These are phyloP conservation scores for Fusarium guadeloupense DNA, from an alignment of 2,329 filamentous ascomycete species.

Conservation along the genomic window DNA sequence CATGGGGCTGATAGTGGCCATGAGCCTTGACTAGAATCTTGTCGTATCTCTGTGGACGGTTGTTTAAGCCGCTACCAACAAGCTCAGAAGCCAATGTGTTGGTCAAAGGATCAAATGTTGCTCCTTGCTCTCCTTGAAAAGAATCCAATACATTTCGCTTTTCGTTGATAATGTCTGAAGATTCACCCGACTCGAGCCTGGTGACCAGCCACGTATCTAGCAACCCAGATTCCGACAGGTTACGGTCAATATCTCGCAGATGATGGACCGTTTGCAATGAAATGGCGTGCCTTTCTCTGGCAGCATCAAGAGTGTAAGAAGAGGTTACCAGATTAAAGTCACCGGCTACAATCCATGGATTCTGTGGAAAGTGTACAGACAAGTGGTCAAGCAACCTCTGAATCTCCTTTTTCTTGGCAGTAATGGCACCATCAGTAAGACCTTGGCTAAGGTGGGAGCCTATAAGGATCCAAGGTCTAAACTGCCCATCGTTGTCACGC, in stretches of 20 bases:
- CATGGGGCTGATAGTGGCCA: slow-evolving; percentile 49
- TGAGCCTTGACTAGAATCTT: slow-evolving; percentile 62
- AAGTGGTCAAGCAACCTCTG: slow-evolving; percentile 60
- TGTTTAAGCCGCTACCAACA: slow-evolving; percentile 57
- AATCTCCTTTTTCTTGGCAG: slow-evolving; percentile 65
- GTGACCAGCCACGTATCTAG: slow-evolving; percentile 62
- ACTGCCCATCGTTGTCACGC: slow-evolving; percentile 18
- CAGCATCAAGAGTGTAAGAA: slow-evolving; percentile 61
- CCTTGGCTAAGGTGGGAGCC: slow-evolving; percentile 70
- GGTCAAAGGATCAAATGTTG: slow-evolving; percentile 68
- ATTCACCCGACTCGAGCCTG: slow-evolving; percentile 55
- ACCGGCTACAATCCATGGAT: slow-evolving; percentile 67
- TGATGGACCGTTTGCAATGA: slow-evolving; percentile 56
- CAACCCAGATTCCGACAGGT: slow-evolving; percentile 57
- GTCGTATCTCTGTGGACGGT: slow-evolving; percentile 72
- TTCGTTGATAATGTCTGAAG: slow-evolving; percentile 40
- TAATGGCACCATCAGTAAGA: slow-evolving; percentile 66
- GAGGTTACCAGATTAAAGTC: slow-evolving; percentile 74
- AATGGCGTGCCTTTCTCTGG: slow-evolving; percentile 63
- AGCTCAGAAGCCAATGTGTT: slow-evolving; percentile 66
- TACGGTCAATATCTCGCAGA: slow-evolving; percentile 57
- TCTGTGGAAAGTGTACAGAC: slow-evolving; percentile 49
- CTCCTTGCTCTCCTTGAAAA: slow-evolving; percentile 69
- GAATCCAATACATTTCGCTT: slow-evolving; percentile 47
- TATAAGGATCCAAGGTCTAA: slow-evolving; percentile 59